Evolutionary conservation across 164 flowering plant species (phyloP).

Genomic region (Brasenia schreberi): DNA sequence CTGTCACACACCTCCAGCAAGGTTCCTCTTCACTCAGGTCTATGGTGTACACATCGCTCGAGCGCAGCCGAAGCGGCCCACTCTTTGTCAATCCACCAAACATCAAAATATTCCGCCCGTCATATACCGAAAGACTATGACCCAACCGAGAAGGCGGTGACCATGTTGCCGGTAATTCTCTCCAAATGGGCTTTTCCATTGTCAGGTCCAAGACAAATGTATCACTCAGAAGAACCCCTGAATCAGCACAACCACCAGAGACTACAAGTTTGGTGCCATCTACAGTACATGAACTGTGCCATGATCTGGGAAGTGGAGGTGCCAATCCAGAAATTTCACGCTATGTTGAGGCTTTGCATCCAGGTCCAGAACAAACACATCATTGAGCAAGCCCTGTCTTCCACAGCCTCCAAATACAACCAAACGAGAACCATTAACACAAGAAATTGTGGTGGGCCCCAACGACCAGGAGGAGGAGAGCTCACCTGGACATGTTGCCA

Average conservation of each 20-base stretch:
- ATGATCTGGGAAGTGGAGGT: constrained; percentile 89
- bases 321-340: constrained; percentile 80
- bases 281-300: constrained; percentile 97
- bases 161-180: constrained; percentile 85
- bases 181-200: constrained; percentile 83
- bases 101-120: constrained; percentile 81
- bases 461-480: constrained; percentile 91
- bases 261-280: constrained; percentile 86
- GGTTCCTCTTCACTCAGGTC: constrained; percentile 83
- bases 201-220: constrained; percentile 79
- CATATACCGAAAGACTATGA: constrained; percentile 77
- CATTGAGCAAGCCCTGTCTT: constrained; percentile 74
- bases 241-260: constrained; percentile 95
- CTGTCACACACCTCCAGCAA: constrained; percentile 83
- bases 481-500: constrained; percentile 81
- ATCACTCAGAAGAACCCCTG: constrained; percentile 87
- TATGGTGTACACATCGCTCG: constrained; percentile 85
- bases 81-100: constrained; percentile 92
- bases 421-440: constrained; percentile 68
- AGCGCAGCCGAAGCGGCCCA: constrained; percentile 81
- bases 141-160: constrained; percentile 86
- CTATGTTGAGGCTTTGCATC: constrained; percentile 84
- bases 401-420: constrained; percentile 96
- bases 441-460: constrained; percentile 93
- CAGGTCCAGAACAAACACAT: constrained; percentile 76